Conservation (phyloP, 2,329 filamentous ascomycete genomes). For the Penicillium sclerotigenum region DNA sequence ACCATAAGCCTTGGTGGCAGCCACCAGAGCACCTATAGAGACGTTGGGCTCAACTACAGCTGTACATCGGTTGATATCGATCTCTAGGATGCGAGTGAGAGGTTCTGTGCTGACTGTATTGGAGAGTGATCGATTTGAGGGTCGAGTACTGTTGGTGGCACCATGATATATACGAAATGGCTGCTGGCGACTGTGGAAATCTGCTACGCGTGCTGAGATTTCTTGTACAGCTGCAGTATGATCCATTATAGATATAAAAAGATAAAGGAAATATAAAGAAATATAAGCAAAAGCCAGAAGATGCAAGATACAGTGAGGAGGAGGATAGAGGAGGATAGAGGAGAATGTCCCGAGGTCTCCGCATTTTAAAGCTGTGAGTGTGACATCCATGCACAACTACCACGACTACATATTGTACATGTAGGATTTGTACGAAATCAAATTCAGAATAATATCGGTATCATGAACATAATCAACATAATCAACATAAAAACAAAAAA, state of each 20-base stretch:
- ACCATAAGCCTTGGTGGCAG: conserved; percentile 53
- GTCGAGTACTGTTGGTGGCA: conserved; percentile 71
- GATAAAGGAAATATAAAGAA: background rate
- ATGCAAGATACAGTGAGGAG: background rate
- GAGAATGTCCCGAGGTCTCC: background rate
- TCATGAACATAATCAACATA: conserved; percentile 2
- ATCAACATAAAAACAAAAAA: background rate
- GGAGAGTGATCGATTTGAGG: conserved; percentile 40
- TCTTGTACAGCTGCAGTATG: conserved; percentile 16
- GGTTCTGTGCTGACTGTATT: conserved; percentile 65
- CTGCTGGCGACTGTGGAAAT: conserved; percentile 50
- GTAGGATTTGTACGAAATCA: background rate
- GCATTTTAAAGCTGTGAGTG: background rate
- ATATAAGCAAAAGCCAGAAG: background rate
- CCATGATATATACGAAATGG: conserved; percentile 76
- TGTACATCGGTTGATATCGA: conserved; percentile 53
- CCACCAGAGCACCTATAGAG: conserved; percentile 62
- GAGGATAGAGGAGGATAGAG: background rate
- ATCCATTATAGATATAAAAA: conserved; percentile 10
- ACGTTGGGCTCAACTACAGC: conserved; percentile 70
- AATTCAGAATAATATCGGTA: conserved; percentile 3
- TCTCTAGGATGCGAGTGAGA: conserved; percentile 60
- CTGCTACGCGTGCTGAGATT: conserved; percentile 15
- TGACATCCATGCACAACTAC: no score
- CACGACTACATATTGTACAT: background rate